Conservation (phyloP, 2,329 filamentous ascomycete genomes). For the Lasiodiplodia sp. region DNA sequence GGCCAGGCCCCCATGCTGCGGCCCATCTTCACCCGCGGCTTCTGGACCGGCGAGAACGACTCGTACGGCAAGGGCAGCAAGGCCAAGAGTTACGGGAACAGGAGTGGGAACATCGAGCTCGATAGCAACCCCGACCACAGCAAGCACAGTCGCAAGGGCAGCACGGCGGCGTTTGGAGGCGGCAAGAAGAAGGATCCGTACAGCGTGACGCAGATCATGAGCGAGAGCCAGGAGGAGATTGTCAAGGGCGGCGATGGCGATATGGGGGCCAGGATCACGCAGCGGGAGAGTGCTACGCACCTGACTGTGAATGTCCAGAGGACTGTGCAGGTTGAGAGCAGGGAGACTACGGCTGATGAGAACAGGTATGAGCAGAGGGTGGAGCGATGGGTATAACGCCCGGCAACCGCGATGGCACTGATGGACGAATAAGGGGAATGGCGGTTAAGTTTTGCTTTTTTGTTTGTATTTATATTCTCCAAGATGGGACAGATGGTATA, state of each 20-base stretch:
- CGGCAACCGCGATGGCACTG: background rate
- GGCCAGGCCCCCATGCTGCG: constrained; percentile 48
- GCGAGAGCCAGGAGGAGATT: constrained; percentile 8
- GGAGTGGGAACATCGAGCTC: background rate
- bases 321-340: background rate
- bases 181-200: constrained; percentile 33
- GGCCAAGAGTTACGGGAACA: constrained; percentile 30
- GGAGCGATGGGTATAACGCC: background rate
- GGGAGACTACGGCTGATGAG: background rate
- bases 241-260: background rate
- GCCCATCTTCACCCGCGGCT: constrained; percentile 37
- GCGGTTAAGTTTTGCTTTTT: background rate
- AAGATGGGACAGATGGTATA: background rate
- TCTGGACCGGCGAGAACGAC: constrained; percentile 30
- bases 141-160: background rate
- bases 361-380: background rate
- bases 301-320: background rate
- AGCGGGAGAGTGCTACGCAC: background rate
- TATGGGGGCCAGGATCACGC: background rate
- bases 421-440: background rate
- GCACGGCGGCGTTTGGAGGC: background rate
- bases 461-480: background rate
- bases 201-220: constrained; percentile 32
- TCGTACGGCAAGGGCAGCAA: constrained; percentile 9
- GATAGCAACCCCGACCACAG: constrained; percentile 11